Conservation (phyloP, 305 asterid species). For the Solanum chacoense region DNA sequence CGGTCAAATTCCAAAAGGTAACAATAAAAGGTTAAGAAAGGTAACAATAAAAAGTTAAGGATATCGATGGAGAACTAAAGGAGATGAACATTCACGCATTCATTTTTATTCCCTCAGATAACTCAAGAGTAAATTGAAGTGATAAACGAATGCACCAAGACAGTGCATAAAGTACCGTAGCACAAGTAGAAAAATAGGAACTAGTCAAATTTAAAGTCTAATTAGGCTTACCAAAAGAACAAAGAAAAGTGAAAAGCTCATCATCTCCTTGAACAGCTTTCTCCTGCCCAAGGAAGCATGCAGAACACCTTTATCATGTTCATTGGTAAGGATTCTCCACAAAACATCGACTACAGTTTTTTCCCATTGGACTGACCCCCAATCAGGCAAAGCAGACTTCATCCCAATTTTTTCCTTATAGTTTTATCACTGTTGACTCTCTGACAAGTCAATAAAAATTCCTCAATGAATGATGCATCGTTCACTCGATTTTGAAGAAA, state of each 20-base stretch:
- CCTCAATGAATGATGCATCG: neutral
- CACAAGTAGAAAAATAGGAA: neutral
- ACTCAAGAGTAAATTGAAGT: neutral
- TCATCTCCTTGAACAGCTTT: neutral
- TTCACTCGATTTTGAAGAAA: neutral
- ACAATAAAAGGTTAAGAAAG: neutral
- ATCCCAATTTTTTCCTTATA: neutral
- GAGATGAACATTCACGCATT: neutral
- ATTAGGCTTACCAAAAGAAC: neutral
- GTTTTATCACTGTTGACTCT: neutral
- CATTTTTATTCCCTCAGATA: neutral
- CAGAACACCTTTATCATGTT: neutral
- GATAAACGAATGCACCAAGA: neutral
- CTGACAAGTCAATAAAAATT: neutral
- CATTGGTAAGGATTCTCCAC: neutral
- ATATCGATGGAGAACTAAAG: neutral
- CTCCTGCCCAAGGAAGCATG: neutral
- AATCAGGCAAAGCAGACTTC: neutral
- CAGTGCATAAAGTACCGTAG: neutral
- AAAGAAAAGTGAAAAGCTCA: neutral
- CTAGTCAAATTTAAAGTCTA: neutral
- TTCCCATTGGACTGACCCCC: neutral
- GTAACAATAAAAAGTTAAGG: neutral
- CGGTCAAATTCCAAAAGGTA: neutral
- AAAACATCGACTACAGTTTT: neutral